Base-by-base conservation (phyloP, 257 asterid genomes). In the Knoxia roxburghii region DNA sequence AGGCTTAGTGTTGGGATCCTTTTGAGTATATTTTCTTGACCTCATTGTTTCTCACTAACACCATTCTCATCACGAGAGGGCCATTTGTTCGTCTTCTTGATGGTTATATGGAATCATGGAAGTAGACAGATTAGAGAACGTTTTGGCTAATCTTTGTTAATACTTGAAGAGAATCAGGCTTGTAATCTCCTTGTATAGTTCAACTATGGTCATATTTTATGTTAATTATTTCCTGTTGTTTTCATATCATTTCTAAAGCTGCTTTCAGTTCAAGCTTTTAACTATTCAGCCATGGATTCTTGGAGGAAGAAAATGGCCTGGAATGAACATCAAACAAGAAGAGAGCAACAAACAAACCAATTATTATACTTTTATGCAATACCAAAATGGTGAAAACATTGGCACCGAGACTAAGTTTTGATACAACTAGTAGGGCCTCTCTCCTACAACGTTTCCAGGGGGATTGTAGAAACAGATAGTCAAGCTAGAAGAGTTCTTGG, bases 391-490 rank as follows among this genome's bases (percentile, higher is more conserved):
- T n/a, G n/a, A n/a, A 56, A 2, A 33, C 24, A 7, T 32, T 14
- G 41, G 2, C 13, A 15, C 4, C 41, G 9, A 37, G 41, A 37
- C 4, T 3, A 9, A 37, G 41, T 3, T 37, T 9, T 4, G 9
- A 3, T 2, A 35, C 10, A 20, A 37, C 71, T 83, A 93, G 62
- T 93, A 93, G 20, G 99, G 99, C 63, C 81, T 90, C 82, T 93
- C 96, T 37, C 99, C 99, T 23, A 86, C 81, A 8, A 90, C 72
- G 73, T 93, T 93, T 48, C 99, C 99, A 9, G 97, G 96, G 15
- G 97, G 99, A 73, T 84, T 72, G 46, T 93, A 93, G 58, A 88
- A 68, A 41, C 99, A 93, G 30, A 93, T 69, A 0, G 97, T 93
- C 57, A 93, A 71, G 71, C 79, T 79, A 33, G 89, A 39, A 7